These are phyloP conservation scores for Davidsoniella neocaledoniae DNA, from an alignment of 2,329 filamentous ascomycete species.

Conservation along the genomic window DNA sequence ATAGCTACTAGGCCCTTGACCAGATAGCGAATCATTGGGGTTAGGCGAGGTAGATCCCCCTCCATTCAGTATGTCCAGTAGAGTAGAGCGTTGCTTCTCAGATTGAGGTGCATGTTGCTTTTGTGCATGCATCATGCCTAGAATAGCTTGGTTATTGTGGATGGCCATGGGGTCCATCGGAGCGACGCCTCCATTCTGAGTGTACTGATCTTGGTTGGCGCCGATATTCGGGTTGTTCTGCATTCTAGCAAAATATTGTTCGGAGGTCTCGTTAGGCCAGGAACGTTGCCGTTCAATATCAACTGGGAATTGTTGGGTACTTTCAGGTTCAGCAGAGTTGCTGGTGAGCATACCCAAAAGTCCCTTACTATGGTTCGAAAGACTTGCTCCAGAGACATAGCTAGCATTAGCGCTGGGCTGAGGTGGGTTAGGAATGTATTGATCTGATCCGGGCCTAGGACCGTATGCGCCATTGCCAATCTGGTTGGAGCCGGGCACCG, in stretches of 20 bases:
- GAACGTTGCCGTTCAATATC: neutral
- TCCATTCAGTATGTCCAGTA: conserved; percentile 39
- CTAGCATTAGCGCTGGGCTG: neutral
- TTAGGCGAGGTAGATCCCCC: conserved; percentile 10
- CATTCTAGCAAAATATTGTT: conserved; percentile 7
- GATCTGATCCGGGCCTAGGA: conserved; percentile 8
- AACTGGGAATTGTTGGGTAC: neutral
- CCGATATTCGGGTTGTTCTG: neutral
- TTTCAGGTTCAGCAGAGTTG: conserved; percentile 6
- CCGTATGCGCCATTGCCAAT: conserved; percentile 1
- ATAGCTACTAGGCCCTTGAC: conserved; percentile 7
- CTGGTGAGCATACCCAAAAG: conserved; percentile 26
- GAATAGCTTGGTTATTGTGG: conserved; percentile 10
- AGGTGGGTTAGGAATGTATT: conserved; percentile 5
- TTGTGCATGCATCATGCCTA: conserved; percentile 11
- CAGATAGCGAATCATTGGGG: neutral
- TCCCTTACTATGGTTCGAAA: conserved; percentile 21
- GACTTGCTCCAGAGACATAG: conserved; percentile 9
- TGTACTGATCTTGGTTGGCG: neutral
- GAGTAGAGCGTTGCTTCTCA: conserved; percentile 27
- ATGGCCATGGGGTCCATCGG: conserved; percentile 10
- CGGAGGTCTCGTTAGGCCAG: conserved; percentile 8
- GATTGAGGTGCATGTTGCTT: conserved; percentile 9
- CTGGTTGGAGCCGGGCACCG: neutral
- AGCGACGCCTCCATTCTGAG: neutral